phyloP scores from a whole-genome alignment of 768 basidiomycete genomes.

The Fomitopsis serialis region DNA sequence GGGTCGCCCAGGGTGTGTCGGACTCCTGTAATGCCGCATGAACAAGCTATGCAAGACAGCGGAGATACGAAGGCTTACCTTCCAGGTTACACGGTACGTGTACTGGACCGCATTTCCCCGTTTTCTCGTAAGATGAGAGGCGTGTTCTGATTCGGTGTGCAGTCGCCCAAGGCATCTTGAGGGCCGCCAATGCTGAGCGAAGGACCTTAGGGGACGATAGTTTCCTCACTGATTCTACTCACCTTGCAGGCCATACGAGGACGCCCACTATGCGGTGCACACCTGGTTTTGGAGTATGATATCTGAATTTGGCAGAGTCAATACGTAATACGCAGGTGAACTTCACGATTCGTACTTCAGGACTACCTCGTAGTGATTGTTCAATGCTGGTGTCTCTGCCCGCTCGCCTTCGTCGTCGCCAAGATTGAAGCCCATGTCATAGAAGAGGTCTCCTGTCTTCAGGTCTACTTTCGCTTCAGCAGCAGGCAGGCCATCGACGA shows the following conservation, averaged over 20 bases:
- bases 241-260: conserved; percentile 72
- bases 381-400: conserved; percentile 60
- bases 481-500: conserved; percentile 89
- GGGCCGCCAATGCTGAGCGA: conserved; percentile 55
- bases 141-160: conserved; percentile 35
- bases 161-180: conserved; percentile 47
- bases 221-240: not conserved
- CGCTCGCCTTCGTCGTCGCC: conserved; percentile 60
- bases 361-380: conserved; percentile 92
- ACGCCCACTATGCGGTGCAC: conserved; percentile 90
- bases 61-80: conserved; percentile 40
- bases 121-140: conserved; percentile 62
- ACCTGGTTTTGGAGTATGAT: conserved; percentile 66
- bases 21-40: conserved; percentile 51
- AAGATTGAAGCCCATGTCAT: conserved; percentile 93
- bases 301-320: conserved; percentile 39
- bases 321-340: not conserved
- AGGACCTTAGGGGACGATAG: not conserved
- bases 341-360: conserved; percentile 45
- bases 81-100: conserved; percentile 86
- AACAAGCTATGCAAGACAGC: not conserved
- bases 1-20: conserved; percentile 84
- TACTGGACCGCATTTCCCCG: conserved; percentile 64
- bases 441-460: conserved; percentile 80
- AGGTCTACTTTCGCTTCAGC: conserved; percentile 87